A percentile compares a stretch with the other conserved stretches of the same genome.
Conservation (phyloP, 805 yeast species). For the Metschnikowia noctiluminum region DNA sequence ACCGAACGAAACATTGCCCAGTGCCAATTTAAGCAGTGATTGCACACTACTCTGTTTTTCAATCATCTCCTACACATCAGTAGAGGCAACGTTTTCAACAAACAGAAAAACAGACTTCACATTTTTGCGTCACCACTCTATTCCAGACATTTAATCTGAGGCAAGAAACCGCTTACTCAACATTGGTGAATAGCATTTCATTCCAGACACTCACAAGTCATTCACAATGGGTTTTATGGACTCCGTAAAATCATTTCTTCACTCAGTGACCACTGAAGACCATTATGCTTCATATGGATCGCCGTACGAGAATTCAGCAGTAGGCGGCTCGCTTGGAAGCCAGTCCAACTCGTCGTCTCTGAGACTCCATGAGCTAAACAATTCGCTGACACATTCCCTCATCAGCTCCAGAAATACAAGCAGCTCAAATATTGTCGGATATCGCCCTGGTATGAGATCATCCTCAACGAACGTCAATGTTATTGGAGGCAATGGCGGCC, state of each 20-base stretch:
- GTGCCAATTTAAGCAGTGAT: background rate
- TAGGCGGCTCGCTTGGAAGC: constrained; percentile 16
- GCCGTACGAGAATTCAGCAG: constrained; percentile 18
- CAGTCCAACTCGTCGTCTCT: constrained; percentile 24
- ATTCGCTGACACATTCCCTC: constrained; percentile 30
- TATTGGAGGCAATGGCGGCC: constrained; percentile 7
- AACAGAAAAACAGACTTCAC: too few relatives aligned
- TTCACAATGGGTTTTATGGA: constrained; percentile 36
- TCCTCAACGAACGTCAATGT: constrained; percentile 33
- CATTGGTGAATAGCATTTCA: too few relatives aligned
- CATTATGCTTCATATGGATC: constrained; percentile 55
- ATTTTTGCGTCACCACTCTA: too few relatives aligned
- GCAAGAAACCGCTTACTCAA: too few relatives aligned
- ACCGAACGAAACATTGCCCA: background rate
- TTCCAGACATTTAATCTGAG: too few relatives aligned
- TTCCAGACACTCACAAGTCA: background rate
- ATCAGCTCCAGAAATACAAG: constrained; percentile 20
- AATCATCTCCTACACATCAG: too few relatives aligned
- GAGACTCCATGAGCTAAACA: constrained; percentile 37
- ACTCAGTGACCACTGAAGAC: constrained; percentile 55
- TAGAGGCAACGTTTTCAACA: too few relatives aligned
- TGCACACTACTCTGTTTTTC: background rate
- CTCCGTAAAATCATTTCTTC: constrained; percentile 36
- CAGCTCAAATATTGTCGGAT: constrained; percentile 26
- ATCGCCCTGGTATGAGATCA: constrained; percentile 44